Conservation (phyloP, 208 protist genomes). For the Naegleria fowleri region DNA sequence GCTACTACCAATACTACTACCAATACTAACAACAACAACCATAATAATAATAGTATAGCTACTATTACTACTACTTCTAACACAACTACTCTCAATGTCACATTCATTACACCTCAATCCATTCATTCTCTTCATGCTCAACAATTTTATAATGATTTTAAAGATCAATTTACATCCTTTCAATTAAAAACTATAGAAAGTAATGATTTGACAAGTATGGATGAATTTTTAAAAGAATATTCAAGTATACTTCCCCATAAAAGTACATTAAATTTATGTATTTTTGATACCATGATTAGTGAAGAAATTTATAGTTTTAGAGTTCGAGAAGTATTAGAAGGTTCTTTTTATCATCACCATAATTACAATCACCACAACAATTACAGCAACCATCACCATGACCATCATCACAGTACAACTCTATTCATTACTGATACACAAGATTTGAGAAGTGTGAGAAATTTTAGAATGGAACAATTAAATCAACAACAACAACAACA, state of each 20-base stretch:
- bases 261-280: neutral
- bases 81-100: neutral
- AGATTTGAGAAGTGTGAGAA: neutral
- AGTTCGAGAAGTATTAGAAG: neutral
- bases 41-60: too few species aligned
- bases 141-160: neutral
- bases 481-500: neutral
- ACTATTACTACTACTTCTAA: too few species aligned
- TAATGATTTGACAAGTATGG: neutral
- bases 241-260: neutral
- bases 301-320: neutral
- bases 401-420: too few species aligned
- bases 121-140: neutral
- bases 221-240: neutral
- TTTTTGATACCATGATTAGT: neutral
- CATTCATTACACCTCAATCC: neutral
- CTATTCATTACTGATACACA: constrained; percentile 1
- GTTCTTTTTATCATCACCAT: neutral
- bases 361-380: too few species aligned
- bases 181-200: neutral
- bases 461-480: neutral
- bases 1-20: too few species aligned
- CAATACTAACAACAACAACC: too few species aligned
- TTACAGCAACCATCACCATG: too few species aligned
- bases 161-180: neutral